Percentiles rank a stretch among this genome's conserved stretches.
Evolutionary conservation across 1,284 basidiomycete species (phyloP).

Genomic region (Earliella scabrosa): DNA sequence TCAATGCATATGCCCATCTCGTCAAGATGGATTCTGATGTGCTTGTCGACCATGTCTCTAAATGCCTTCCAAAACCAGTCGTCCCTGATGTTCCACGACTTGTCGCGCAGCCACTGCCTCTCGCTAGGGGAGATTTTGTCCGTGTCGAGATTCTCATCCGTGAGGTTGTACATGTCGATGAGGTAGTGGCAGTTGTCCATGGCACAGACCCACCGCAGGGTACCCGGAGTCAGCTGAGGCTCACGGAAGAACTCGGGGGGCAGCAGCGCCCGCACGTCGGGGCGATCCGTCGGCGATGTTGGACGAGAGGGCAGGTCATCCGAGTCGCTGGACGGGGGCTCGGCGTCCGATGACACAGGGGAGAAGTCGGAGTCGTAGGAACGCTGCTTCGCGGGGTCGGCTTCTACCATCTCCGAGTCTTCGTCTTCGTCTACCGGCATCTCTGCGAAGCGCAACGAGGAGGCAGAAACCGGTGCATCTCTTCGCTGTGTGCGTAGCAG

Average conservation of each 20-base stretch:
- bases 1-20: too few relatives aligned
- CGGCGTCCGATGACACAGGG: conserved; percentile 44
- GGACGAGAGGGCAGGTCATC: conserved; percentile 13
- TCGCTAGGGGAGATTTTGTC: conserved; percentile 15
- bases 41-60: conserved; percentile 21
- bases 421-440: neutral
- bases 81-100: conserved; percentile 20
- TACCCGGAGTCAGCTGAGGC: conserved; percentile 19
- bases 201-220: conserved; percentile 32
- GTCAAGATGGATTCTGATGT: conserved; percentile 25
- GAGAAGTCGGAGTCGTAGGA: conserved; percentile 56
- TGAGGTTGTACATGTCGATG: conserved; percentile 28
- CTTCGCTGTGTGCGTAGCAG: too few relatives aligned
- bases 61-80: conserved; percentile 24
- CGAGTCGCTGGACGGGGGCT: conserved; percentile 39
- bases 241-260: conserved; percentile 22
- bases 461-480: neutral
- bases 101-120: conserved; percentile 8
- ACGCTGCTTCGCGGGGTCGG: conserved; percentile 30
- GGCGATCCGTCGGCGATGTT: conserved; percentile 21
- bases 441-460: conserved; percentile 1
- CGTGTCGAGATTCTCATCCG: conserved; percentile 21
- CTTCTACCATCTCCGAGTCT: neutral
- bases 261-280: conserved; percentile 25
- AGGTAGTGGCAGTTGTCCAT: conserved; percentile 25